These are phyloP conservation scores for Cercospora sp. DNA, from an alignment of 2,329 filamentous ascomycete genomes.

Conservation along the genomic window DNA sequence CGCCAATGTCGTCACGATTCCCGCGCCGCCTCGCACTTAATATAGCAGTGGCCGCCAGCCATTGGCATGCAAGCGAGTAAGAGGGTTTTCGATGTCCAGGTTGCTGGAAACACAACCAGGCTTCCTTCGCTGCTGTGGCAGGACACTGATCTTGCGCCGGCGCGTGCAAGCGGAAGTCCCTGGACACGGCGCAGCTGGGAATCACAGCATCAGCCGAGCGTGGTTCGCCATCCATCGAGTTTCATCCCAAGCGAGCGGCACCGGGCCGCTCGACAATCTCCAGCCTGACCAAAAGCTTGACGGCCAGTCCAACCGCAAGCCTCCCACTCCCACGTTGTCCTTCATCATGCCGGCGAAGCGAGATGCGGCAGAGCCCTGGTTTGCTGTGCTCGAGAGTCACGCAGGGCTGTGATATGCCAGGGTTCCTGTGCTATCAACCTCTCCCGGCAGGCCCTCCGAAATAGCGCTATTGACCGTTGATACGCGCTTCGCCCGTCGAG, in stretches of 20 bases:
- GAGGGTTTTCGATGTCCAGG: not conserved
- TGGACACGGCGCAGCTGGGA: not conserved
- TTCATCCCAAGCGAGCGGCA: not conserved
- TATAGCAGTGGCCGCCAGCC: not conserved
- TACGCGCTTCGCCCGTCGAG: not conserved
- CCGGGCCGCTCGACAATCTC: conserved; percentile 8
- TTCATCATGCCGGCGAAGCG: not conserved
- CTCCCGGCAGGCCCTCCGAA: conserved; percentile 1
- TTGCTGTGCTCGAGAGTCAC: conserved; percentile 3
- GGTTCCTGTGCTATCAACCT: not conserved
- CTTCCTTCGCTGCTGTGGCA: not conserved
- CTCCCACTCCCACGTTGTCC: conserved; percentile 2
- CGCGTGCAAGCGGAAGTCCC: not conserved
- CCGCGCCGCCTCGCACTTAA: not conserved
- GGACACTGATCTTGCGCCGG: not conserved
- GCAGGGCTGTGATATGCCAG: conserved; percentile 1
- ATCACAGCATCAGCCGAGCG: not conserved
- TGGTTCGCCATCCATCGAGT: not conserved
- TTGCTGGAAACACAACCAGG: not conserved
- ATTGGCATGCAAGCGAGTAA: not conserved
- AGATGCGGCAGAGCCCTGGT: not conserved
- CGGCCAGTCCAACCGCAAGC: conserved; percentile 7
- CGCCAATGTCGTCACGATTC: conserved; percentile 17
- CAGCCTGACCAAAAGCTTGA: conserved; percentile 6
- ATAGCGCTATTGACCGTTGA: conserved; percentile 1